Evolutionary conservation across 441 rosid species (phyloP), one percentile per base, ranked within the genome.

Genomic region (Bocquillonia castaneifolia): DNA sequence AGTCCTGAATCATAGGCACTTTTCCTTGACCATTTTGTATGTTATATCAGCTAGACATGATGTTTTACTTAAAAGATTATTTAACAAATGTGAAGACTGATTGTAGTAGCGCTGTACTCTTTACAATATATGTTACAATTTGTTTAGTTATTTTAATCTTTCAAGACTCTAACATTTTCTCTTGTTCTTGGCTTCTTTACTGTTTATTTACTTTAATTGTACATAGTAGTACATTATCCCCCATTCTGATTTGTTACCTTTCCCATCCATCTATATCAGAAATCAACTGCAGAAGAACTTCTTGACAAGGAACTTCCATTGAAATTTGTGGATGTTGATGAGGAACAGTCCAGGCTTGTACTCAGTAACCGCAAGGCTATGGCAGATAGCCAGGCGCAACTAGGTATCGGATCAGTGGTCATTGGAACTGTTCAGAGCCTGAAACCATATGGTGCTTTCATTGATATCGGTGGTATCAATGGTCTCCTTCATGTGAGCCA

Each of bases 401-500:
- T 94, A 56, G 96, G 99, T 66, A 94, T 94, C 44, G 97, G 99
- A 67, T 91, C 94, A 40, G 97, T 94, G 74, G 99, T 89, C 51
- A 74, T 78, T 6, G 99, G 97, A 71, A 83, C 90, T 53, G 96
- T 94, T 73, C 94, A 91, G 85, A 94, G 96, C 78, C 86, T 94
- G 79, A 94, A 94, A 82, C 97, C 97, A 12, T 94, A 90, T 73
- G 96, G 99, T 74, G 97, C 99, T 62, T 94, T 94, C 79, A 87
- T 94, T 25, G 99, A 94, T 77, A 94, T 94, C 74, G 97, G 99
- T 13, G 97, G 97, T 71, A 90, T 94, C 70, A 92, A 87, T 22
- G 97, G 97, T 71, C 97, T 94, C 78, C 99, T 94, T 67, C 97
- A 92, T 58, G 97, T 94, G 71, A 94, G 97, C 74, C 96, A 91